phyloP scores from a whole-genome alignment of 2,329 filamentous ascomycete species.

The Alternaria incomplexa region DNA sequence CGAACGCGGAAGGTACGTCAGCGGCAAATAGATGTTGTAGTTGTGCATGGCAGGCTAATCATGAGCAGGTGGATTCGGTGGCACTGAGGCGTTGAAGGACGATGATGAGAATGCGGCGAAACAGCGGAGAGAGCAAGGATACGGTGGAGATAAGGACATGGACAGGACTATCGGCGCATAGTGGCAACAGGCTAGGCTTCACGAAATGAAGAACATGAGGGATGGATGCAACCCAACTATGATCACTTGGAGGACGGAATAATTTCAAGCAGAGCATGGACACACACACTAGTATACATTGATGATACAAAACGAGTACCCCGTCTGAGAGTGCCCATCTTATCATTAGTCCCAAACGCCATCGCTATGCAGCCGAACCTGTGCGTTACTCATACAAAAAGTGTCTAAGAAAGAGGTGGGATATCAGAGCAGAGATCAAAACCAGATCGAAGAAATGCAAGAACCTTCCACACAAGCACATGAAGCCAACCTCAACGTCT shows the following conservation, averaged over 20 bases:
- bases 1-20: slow-evolving; percentile 48
- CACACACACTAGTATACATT: slow-evolving; percentile 1
- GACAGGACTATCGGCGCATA: slow-evolving; percentile 56
- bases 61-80: slow-evolving; percentile 44
- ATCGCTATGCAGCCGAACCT: slow-evolving; percentile 26
- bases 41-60: background rate
- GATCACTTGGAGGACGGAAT: background rate
- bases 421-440: slow-evolving; percentile 33
- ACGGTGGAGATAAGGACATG: slow-evolving; percentile 58
- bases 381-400: slow-evolving; percentile 2
- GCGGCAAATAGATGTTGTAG: background rate
- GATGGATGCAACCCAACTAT: background rate
- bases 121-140: slow-evolving; percentile 59
- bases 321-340: background rate
- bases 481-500: slow-evolving; percentile 7
- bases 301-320: background rate
- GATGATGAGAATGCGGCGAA: slow-evolving; percentile 47
- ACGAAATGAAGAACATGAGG: background rate
- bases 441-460: slow-evolving; percentile 1
- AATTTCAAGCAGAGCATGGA: background rate
- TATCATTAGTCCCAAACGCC: slow-evolving; percentile 18
- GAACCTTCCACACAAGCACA: background rate
- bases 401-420: slow-evolving; percentile 14
- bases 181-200: slow-evolving; percentile 26
- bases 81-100: slow-evolving; percentile 48